Base-by-base conservation (phyloP, 306 rosid genomes). In the Mimosa pudica region DNA sequence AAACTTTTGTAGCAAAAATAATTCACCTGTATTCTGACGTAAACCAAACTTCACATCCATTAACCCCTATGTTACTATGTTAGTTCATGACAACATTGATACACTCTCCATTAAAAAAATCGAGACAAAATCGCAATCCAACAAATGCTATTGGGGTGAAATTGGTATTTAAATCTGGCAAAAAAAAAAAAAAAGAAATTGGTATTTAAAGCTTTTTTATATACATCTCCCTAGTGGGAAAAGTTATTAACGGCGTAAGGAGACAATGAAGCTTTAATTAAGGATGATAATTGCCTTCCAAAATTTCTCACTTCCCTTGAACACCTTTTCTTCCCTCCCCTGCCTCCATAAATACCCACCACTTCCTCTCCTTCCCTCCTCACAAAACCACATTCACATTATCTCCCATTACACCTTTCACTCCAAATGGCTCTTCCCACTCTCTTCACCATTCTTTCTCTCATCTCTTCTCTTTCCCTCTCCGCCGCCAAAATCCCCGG, bases 311-410 rank as follows among this genome's bases (percentile, higher is more conserved):
- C 55, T 51, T 75, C 77, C 24, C 30, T 38, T 16, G 1, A 1
- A 4, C 30, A 55, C 30, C 1, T 46, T 75, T 77, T 30, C 13
- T 32, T 35, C 33, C 17, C 76, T 10, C 63, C 77, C 44, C 69
- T n/a, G 80, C 73, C 80, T 74, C 83, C 79, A 86, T 92, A 92
- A 90, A 92, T 90, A 90, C 52, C 89, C 60, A 10, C n/a, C 62
- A 13, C 58, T 7, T 68, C 63, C 76, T 48, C 86, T 7, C 52
- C 46, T 83, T 35, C 64, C 74, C 54, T 76, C 45, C 48, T 48
- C 84, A 82, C 0, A 46, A 33, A 58, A 6, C 4, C 58, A 52
- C 12, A 57, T 7, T 63, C 80, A n/a, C 78, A 45, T 51, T 67
- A 16, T 44, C 73, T 68, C 6, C 73, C n/a, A 44, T 48, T 16